phyloP scores from a whole-genome alignment of 2,329 filamentous ascomycete species.

The Phaeosphaeria sp. region DNA sequence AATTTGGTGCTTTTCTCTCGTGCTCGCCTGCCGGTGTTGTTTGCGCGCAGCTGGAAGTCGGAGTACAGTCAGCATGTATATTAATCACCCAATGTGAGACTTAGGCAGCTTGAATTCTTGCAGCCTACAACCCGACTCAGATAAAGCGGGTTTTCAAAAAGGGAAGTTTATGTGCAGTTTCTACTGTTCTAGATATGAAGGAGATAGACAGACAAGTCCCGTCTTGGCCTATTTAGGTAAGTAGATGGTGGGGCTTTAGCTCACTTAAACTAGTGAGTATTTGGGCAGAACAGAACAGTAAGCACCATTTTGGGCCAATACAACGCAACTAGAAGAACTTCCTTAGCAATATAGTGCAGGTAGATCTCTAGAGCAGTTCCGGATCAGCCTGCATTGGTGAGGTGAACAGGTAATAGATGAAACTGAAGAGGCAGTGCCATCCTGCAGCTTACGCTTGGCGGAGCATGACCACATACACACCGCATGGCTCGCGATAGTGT shows the following conservation, averaged over 20 bases:
- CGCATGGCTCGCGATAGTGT: neutral
- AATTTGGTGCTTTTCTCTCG: neutral
- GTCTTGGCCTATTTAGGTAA: neutral
- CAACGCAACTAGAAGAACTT: neutral
- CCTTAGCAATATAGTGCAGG: neutral
- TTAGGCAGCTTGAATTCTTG: neutral
- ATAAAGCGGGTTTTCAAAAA: neutral
- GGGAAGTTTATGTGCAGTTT: neutral
- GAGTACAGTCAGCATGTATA: neutral
- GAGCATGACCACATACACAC: neutral
- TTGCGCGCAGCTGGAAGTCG: neutral
- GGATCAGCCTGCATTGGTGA: neutral
- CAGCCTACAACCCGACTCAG: neutral
- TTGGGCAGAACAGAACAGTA: neutral
- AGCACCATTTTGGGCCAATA: neutral
- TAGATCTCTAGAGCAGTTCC: neutral
- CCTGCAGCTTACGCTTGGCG: neutral
- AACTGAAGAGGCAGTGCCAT: neutral
- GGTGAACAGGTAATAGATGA: neutral
- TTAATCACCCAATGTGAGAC: neutral
- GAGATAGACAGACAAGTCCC: neutral
- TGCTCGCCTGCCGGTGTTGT: no score
- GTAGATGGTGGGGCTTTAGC: neutral
- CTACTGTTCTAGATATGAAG: neutral
- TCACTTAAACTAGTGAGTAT: no score